Evolutionary conservation across 768 basidiomycete genomes (phyloP).

Genomic region (Lactarius psammicola): DNA sequence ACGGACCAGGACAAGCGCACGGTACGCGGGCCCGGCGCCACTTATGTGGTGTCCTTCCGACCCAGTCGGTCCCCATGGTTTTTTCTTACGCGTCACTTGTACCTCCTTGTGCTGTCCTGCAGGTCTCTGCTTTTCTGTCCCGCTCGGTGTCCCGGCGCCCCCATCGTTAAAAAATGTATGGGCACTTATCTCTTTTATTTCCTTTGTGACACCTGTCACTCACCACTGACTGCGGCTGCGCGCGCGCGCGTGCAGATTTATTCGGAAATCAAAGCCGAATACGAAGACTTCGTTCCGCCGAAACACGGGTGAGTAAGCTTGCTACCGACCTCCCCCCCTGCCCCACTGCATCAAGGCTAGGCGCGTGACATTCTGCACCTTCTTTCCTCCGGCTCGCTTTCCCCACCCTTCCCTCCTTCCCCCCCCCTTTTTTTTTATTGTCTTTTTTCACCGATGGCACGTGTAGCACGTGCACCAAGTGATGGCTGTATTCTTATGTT

Average conservation of each 20-base stretch:
- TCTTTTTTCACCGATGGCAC: background rate
- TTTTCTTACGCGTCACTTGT: background rate
- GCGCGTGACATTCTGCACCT: background rate
- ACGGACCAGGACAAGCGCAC: slow-evolving; percentile 77
- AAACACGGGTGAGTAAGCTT: slow-evolving; percentile 69
- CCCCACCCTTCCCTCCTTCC: background rate
- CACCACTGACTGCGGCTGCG: slow-evolving; percentile 17
- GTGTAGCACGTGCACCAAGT: background rate
- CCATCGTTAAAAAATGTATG: slow-evolving; percentile 82
- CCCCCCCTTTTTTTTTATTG: background rate
- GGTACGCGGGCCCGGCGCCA: slow-evolving; percentile 46
- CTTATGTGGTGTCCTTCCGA: slow-evolving; percentile 3
- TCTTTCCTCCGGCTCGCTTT: background rate
- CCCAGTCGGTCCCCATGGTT: background rate
- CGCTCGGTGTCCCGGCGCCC: slow-evolving; percentile 66
- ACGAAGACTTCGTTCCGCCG: slow-evolving; percentile 74
- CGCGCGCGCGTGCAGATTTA: slow-evolving; percentile 61
- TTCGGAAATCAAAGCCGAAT: slow-evolving; percentile 78
- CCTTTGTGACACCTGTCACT: slow-evolving; percentile 21
- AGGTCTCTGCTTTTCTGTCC: slow-evolving; percentile 93
- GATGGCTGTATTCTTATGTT: background rate
- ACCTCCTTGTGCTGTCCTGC: background rate
- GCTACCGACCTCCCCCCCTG: background rate
- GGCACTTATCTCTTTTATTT: slow-evolving; percentile 3
- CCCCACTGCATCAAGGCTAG: slow-evolving; percentile 3